Conservation (phyloP, 306 rosid species). For the Casuarina glauca region DNA sequence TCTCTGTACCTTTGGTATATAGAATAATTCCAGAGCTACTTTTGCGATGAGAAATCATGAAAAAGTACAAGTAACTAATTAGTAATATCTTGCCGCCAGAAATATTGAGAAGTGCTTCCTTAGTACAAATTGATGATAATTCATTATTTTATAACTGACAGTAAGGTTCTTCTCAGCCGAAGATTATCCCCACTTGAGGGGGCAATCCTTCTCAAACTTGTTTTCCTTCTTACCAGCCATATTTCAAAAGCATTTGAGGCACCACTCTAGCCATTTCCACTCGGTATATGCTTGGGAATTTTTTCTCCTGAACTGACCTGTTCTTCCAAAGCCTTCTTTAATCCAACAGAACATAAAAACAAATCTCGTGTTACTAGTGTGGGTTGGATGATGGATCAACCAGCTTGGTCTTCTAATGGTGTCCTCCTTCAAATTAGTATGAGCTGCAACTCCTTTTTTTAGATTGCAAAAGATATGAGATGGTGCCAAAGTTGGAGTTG, state of each 20-base stretch:
- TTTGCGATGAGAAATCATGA: neutral
- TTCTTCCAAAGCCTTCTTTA: neutral
- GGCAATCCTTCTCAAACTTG: neutral
- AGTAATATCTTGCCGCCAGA: neutral
- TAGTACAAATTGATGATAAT: no score
- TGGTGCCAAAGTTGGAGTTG: neutral
- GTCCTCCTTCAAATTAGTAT: neutral
- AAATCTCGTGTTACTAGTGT: neutral
- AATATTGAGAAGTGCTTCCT: no score
- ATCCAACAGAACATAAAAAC: neutral
- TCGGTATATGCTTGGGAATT: neutral
- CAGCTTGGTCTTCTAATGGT: neutral
- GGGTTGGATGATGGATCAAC: neutral
- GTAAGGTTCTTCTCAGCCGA: no score
- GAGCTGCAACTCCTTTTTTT: neutral
- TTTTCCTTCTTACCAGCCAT: neutral
- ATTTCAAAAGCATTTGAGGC: neutral
- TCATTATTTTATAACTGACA: no score
- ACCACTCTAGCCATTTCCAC: neutral
- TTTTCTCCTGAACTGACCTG: neutral
- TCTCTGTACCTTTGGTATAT: conserved; percentile 5
- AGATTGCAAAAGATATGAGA: neutral
- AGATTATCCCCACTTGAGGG: neutral
- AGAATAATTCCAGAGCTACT: neutral
- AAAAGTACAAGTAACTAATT: neutral